Evolutionary conservation across 257 asterid genomes (phyloP).

Genomic region (Solanum neorickii): DNA sequence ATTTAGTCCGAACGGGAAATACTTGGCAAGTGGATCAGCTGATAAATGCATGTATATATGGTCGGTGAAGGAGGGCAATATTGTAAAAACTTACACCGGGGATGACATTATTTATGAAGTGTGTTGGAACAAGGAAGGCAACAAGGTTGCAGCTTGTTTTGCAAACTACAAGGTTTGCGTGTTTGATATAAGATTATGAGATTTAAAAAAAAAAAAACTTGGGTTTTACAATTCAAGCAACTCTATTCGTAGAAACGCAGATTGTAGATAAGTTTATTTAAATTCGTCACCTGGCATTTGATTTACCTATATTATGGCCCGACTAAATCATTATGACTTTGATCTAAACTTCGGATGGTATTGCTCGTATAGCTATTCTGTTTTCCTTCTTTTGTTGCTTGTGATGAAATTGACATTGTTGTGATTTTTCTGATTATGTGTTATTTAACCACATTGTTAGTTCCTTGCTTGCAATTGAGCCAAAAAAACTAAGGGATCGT

Average conservation of each 20-base stretch:
- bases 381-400: background rate
- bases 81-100: constrained; percentile 72
- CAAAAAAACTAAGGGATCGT: background rate
- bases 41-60: constrained; percentile 83
- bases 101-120: constrained; percentile 87
- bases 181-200: constrained; percentile 69
- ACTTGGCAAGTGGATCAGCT: constrained; percentile 83
- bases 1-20: constrained; percentile 86
- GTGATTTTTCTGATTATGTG: background rate
- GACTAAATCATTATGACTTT: background rate
- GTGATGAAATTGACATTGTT: background rate
- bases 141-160: constrained; percentile 79
- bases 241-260: background rate
- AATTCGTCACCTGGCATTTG: background rate
- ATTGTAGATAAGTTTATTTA: background rate
- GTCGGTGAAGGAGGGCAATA: constrained; percentile 91
- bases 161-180: constrained; percentile 82
- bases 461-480: no score
- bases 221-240: background rate
- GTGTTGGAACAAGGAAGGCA: constrained; percentile 95
- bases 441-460: background rate
- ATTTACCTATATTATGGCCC: no score
- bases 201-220: background rate
- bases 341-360: background rate
- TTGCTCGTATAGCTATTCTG: background rate